Evolutionary conservation across 192 early-diverging fungal species (phyloP), one percentile per base, ranked within the genome.

Genomic region (Coemansia sp.): DNA sequence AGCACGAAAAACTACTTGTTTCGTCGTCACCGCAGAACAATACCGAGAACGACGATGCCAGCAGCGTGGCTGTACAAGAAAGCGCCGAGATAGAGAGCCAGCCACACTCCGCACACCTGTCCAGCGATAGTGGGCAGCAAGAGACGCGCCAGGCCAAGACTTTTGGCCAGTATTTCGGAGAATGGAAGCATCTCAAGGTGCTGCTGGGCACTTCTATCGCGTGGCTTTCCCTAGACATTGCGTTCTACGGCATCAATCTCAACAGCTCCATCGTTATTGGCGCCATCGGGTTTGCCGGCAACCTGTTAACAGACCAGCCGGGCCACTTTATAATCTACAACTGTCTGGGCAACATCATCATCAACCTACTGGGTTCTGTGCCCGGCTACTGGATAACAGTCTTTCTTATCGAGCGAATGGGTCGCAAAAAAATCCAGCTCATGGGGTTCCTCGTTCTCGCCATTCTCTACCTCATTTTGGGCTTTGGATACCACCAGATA

Each of bases 331-430:
- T 86, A 33, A 84, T 88, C 48, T 89, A 84, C 84, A 88, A 89
- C 76, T 90, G 86, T 43, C 72, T 96, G 66, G 96, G 96, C 64
- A 94, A 93, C 85, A 86, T 95, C 66, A 95, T 95, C 73, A 91
- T 98, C 70, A 91, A 92, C 38, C 63, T 92, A 7, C 81, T 91
- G n/a, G 93, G 93, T 43, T 89, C 88, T 18, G 89, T 98, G 14
- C 96, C 96, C 39, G 96, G 96, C 52, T 98, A 97, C 89, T 95
- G 92, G 92, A 85, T 98, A 78, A 88, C 91, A 5, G 94, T 98
- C 60, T 90, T 91, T 66, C 75, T 89, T 9, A 91, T 98, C 22
- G 96, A 98, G 64, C 79, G 79, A 64, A 65, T 92, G 28, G 96
- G 96, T 61, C 92, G 96, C 69, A 96, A 94, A 75, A 76, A 81